Base-by-base conservation (phyloP, 345 rosid species). In the Salix viminalis region DNA sequence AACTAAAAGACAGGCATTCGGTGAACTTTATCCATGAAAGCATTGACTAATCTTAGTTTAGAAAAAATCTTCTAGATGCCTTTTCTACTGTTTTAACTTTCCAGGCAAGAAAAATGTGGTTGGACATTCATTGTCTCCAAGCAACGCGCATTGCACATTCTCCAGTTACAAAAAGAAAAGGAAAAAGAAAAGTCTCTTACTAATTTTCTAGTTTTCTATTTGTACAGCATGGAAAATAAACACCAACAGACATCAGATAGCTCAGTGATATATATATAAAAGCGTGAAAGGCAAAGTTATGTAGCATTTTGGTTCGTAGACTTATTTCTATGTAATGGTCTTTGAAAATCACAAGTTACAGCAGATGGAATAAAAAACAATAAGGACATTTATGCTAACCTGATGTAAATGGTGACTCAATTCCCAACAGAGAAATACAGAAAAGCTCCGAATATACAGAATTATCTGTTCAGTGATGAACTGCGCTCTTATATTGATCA, bases 341-440 rank as follows among this genome's bases (percentile, higher is more conserved):
- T 71, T 10, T 28, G 26, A 56, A 15, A 52, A 67, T 36, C 21
- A 39, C 42, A 39, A 39, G 42, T 10, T 39, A 39, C 42, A 39
- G 42, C 12, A 54, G 18, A 48, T 37, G 12, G 11, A 23, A 42
- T 15, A 36, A 32, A 39, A 36, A 72, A 37, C 14, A 24, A 19
- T 39, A 56, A 61, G 23, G 26, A 2, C 26, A 56, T n/a, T 56
- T 8, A 56, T 9, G 72, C 89, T 50, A 83, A 95, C 99, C 99
- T 89, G 90, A 71, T 91, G 90, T 70, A 95, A 81, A 78, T 91
- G 92, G 85, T 88, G 94, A 86, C 87, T 85, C 61, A 90, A 79
- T 84, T 95, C 98, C 99, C 99, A 96, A 79, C 96, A 88, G 58
- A 96, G 84, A 76, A 96, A 83, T 52, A 91, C 79, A 69, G 84